phyloP scores from a whole-genome alignment of 1,139 yeast genomes.

The Meyerozyma smithsonii region DNA sequence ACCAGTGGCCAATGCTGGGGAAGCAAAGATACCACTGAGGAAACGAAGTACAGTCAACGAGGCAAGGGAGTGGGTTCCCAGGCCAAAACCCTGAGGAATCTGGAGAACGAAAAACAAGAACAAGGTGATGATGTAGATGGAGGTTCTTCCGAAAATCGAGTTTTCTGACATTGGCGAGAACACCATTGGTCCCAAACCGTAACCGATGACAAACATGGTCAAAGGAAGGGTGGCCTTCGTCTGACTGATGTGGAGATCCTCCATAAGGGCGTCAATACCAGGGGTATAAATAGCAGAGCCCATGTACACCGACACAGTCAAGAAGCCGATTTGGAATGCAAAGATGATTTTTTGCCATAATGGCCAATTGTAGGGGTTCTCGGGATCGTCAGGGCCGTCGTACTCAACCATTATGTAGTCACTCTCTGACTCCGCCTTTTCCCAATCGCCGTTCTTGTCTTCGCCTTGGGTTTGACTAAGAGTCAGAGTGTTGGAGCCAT shows the following conservation, averaged over 20 bases:
- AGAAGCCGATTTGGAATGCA: slow-evolving; percentile 2
- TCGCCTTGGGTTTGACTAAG: background rate
- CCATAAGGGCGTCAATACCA: slow-evolving; percentile 7
- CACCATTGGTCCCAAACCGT: slow-evolving; percentile 9
- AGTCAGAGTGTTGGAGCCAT: background rate
- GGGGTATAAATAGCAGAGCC: slow-evolving; percentile 9
- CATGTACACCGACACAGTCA: slow-evolving; percentile 8
- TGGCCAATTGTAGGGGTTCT: slow-evolving; percentile 9
- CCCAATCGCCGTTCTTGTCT: background rate
- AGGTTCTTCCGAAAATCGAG: slow-evolving; percentile 47
- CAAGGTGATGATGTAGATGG: slow-evolving; percentile 26
- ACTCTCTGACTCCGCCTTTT: background rate
- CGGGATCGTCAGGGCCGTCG: slow-evolving; percentile 9
- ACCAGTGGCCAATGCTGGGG: slow-evolving; percentile 35
- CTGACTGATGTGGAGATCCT: slow-evolving; percentile 3
- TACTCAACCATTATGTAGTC: slow-evolving; percentile 5
- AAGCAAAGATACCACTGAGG: slow-evolving; percentile 30
- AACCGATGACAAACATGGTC: slow-evolving; percentile 9
- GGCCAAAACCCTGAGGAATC: slow-evolving; percentile 28
- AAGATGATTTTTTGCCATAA: slow-evolving; percentile 4
- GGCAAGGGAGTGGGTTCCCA: slow-evolving; percentile 19
- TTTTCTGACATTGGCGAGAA: slow-evolving; percentile 8
- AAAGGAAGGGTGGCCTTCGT: slow-evolving; percentile 7
- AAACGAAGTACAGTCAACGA: slow-evolving; percentile 29
- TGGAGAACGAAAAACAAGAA: slow-evolving; percentile 29